Conservation (phyloP, 345 rosid species). For the Hibiscus trionum region DNA sequence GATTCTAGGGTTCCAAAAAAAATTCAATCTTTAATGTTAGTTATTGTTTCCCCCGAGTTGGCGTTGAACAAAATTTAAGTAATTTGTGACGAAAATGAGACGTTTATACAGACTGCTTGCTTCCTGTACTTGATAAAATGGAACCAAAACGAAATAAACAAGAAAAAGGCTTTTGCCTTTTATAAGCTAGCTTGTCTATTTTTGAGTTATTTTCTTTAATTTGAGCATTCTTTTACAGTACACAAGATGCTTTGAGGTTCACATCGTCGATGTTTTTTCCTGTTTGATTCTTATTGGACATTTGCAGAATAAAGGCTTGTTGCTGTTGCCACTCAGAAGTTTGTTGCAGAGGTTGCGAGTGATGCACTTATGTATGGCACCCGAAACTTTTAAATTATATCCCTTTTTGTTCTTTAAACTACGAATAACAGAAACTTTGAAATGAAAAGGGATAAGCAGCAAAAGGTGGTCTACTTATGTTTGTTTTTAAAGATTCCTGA, state of each 20-base stretch:
- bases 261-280: neutral
- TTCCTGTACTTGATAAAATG: too few species aligned
- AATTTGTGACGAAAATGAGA: too few species aligned
- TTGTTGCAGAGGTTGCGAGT: conserved; percentile 82
- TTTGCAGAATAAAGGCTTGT: conserved; percentile 74
- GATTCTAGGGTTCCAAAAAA: neutral
- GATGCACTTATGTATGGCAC: conserved; percentile 77
- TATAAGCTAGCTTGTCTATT: neutral
- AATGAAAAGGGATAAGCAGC: conserved; percentile 87
- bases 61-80: too few species aligned
- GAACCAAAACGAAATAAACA: too few species aligned
- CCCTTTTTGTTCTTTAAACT: neutral
- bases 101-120: too few species aligned
- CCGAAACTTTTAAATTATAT: too few species aligned
- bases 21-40: neutral
- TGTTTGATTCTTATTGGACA: neutral
- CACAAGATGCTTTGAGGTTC: neutral
- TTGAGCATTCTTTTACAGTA: neutral
- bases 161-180: too few species aligned
- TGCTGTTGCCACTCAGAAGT: conserved; percentile 95
- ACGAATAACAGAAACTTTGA: neutral
- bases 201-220: neutral
- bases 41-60: neutral
- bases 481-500: neutral
- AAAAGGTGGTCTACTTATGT: conserved; percentile 46